Conservation (phyloP, 768 basidiomycete genomes). For the Hortiboletus campestris region DNA sequence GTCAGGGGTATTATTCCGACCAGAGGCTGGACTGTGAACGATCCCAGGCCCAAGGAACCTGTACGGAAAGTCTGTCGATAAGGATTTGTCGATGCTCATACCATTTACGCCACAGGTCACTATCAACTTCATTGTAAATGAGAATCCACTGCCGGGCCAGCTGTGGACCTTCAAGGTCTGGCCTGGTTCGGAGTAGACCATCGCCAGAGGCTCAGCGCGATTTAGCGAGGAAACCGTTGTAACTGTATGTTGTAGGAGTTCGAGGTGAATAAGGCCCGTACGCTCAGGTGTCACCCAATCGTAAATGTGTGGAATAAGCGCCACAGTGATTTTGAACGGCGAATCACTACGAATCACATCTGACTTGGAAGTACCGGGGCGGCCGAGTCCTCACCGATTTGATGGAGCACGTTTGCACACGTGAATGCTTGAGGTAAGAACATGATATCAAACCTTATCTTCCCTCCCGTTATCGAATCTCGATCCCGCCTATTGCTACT, state of each 20-base stretch:
- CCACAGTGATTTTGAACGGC: too few species aligned
- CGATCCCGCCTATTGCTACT: too few species aligned
- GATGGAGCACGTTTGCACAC: too few species aligned
- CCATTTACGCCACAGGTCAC: background rate
- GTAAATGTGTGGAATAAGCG: too few species aligned
- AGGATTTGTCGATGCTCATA: conserved; percentile 1
- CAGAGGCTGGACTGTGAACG: background rate
- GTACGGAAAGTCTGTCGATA: background rate
- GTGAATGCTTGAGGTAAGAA: too few species aligned
- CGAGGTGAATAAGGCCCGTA: too few species aligned
- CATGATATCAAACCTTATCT: too few species aligned
- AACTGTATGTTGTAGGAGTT: background rate
- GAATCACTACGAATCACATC: too few species aligned
- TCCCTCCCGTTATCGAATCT: too few species aligned
- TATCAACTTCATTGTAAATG: background rate
- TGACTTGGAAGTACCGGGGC: too few species aligned
- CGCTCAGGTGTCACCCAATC: too few species aligned
- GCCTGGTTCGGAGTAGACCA: background rate
- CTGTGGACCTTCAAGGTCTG: background rate
- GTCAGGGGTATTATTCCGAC: background rate
- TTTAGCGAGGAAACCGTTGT: background rate
- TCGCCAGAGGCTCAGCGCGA: background rate
- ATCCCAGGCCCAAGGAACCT: background rate
- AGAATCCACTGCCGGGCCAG: background rate
- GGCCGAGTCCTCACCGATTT: too few species aligned